Evolutionary conservation across 768 basidiomycete genomes (phyloP).

Genomic region (Hirschioporus abietinus): DNA sequence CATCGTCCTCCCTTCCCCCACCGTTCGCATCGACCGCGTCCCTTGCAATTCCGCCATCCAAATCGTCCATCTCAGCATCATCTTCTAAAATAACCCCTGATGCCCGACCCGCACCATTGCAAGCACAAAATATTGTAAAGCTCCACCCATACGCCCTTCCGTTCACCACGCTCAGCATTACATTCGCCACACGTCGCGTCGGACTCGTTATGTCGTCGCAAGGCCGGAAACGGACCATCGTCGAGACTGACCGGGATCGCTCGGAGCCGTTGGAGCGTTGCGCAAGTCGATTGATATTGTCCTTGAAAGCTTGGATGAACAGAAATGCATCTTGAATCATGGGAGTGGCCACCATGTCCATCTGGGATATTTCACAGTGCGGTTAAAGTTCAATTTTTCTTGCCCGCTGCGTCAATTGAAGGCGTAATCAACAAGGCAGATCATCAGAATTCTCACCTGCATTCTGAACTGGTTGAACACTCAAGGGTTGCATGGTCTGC

Average conservation of each 20-base stretch:
- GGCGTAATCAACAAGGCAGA: no score
- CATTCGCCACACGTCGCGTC: slow-evolving; percentile 34
- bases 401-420: no score
- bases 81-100: background rate
- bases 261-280: background rate
- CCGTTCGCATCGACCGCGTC: background rate
- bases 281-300: background rate
- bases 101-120: background rate
- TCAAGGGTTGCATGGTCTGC: no score
- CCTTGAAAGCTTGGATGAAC: background rate
- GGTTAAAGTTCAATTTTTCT: no score
- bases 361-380: no score
- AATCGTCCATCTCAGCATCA: background rate
- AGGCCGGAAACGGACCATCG: slow-evolving; percentile 10
- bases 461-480: no score
- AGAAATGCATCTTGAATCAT: background rate
- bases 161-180: slow-evolving; percentile 32
- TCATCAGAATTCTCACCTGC: no score
- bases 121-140: no score
- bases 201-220: slow-evolving; percentile 26
- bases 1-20: background rate
- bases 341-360: no score
- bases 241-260: slow-evolving; percentile 10
- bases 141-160: slow-evolving; percentile 16
- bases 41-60: background rate